Evolutionary conservation across 192 early-diverging fungal species (phyloP), one percentile per base, ranked within the genome.

Genomic region (Gryganskiella cystojenkinii): DNA sequence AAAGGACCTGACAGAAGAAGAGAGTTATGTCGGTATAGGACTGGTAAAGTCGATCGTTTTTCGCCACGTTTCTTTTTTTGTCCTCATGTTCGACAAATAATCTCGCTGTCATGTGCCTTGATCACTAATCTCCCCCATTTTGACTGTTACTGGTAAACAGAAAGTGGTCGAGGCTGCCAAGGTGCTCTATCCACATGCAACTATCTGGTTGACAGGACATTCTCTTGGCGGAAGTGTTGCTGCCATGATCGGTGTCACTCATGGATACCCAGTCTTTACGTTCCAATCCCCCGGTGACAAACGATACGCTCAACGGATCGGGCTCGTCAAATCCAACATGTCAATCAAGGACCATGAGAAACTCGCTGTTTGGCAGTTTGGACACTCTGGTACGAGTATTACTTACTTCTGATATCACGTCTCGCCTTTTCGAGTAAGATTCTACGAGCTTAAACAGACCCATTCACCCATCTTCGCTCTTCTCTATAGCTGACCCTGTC

Each of bases 281-380:
- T 96, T 89, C 66, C 90, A 98, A 74, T 86, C 89, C 9, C 94
- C 95, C 0, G 95, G 94, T 20, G 96, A 98, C 44, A 59, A 64
- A 2, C 73, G 92, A 44, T 91, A 90, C 27, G 91, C 95, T 13
- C 33, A 73, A 34, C 88, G 96, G 7, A 69, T 98, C 1, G 50
- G 67, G 43, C 75, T 84, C 4, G 84, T 81, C 14, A 78, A 67
- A 10, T 19, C 47, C 0, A 24, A 55, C 3, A 34, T 70, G 27
- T 30, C 50, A 43, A 35, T 31, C 20, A 37, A 30, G 4, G 74
- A 87, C 62, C 84, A 83, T 52, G 66, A 86, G 17, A 67, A 86
- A 40, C 40, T 93, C 54, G 90, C 94, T 1, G 80, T 96, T 33
- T 98, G 92, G 81, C 96, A 98, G 67, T 87, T 96, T 80, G 96